Conservation (phyloP, 179 eudicot genomes). For the Silene vulgaris region DNA sequence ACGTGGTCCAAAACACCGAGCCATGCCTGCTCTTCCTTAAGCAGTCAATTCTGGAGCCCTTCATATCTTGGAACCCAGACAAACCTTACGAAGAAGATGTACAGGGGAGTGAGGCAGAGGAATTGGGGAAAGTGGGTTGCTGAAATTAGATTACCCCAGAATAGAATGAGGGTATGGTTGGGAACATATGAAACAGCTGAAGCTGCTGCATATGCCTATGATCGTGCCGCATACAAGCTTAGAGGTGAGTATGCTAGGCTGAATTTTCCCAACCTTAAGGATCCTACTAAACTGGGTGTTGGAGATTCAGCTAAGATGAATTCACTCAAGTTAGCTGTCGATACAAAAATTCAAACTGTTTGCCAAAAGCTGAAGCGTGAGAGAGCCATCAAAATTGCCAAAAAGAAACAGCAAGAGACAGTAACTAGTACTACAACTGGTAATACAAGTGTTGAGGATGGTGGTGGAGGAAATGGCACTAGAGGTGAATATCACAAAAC, state of each 20-base stretch:
- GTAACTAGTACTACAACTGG: neutral
- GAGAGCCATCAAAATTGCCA: conserved; percentile 36
- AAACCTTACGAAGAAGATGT: conserved; percentile 53
- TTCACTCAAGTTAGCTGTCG: conserved; percentile 59
- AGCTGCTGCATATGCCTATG: conserved; percentile 81
- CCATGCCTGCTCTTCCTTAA: conserved; percentile 13
- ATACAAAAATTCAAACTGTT: conserved; percentile 68
- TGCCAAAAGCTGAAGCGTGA: conserved; percentile 53
- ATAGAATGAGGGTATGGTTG: conserved; percentile 76
- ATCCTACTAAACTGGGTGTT: conserved; percentile 42
- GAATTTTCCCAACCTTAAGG: conserved; percentile 67
- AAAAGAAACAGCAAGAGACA: conserved; percentile 32
- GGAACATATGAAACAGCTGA: conserved; percentile 80
- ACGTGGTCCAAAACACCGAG: conserved; percentile 26
- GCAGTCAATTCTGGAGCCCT: conserved; percentile 23
- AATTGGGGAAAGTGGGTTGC: conserved; percentile 98
- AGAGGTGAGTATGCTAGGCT: conserved; percentile 70
- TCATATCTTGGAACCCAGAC: conserved; percentile 17
- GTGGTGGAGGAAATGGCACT: conserved; percentile 2
- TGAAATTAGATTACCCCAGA: conserved; percentile 83
- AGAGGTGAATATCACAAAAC: conserved; percentile 3
- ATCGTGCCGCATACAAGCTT: conserved; percentile 82
- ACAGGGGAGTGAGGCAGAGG: conserved; percentile 89
- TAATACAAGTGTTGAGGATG: neutral
- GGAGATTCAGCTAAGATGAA: conserved; percentile 40